Evolutionary conservation across 2,329 filamentous ascomycete species (phyloP), one percentile per base, ranked within the genome.

Genomic region (Apiospora phragmitis): DNA sequence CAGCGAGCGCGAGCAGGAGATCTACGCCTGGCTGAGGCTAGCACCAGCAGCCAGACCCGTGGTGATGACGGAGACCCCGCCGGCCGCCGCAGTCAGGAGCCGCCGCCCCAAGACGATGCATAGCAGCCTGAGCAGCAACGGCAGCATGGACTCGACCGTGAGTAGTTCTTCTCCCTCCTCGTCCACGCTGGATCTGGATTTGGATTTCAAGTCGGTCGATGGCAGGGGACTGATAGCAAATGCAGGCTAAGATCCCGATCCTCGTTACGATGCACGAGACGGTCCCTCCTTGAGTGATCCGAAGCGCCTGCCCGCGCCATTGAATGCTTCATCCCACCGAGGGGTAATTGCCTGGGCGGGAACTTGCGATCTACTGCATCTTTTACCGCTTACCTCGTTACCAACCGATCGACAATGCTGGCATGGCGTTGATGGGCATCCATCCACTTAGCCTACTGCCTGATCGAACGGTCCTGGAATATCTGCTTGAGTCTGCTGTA

Each of bases 11-110:
- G 75, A 76, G 3, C 71, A 75, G 49, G 70, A 43, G 59, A 43
- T 66, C 26, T 86, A 85, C 21, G 87, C 87, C 3, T 87, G 83
- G 0, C 80, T 87, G 45, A 85, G 88, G 75, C n/a, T 67, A 26
- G 42, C 32, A 0, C 55, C 55, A 18, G 32, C 47, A 4, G 12
- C 51, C 29, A 16, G 29, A 6, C 51, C 29, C 14, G 16, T n/a
- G 5, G 4, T 14, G 24, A 29, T 3, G 16, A 18, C 18, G 6
- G 32, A 18, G 8, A 1, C 32, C 1, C 32, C 32, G 21, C 32
- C 43, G 1, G 21, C 21, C 21, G 43, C 9, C 18, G 7, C 43
- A 47, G 21, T 9, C n/a, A n/a, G n/a, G n/a, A n/a, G 41, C 41
- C 14, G 21, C 18, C 43, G 43, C 1, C 55, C 55, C 14, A 35